Evolutionary conservation across 768 basidiomycete genomes (phyloP).

Genomic region (Dioszegia crocea): DNA sequence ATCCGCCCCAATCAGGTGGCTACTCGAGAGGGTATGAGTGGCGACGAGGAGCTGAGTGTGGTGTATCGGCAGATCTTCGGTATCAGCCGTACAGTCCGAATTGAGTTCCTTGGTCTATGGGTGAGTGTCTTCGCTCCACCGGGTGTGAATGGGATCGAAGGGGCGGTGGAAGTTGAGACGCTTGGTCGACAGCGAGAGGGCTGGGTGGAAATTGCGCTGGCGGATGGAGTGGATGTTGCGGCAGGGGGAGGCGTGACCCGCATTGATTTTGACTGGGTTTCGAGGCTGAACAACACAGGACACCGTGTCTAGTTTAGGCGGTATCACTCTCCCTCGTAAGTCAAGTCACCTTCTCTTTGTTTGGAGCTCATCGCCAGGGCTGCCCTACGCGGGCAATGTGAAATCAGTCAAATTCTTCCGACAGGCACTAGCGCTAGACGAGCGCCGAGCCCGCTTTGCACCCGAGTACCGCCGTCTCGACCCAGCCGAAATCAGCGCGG

Average conservation of each 20-base stretch:
- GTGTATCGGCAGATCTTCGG: slow-evolving; percentile 23
- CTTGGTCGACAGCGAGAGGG: slow-evolving; percentile 3
- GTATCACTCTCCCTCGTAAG: slow-evolving; percentile 11
- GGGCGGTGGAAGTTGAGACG: slow-evolving; percentile 9
- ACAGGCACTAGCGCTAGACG: slow-evolving; percentile 43
- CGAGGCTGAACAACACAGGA: slow-evolving; percentile 15
- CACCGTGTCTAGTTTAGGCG: slow-evolving; percentile 32
- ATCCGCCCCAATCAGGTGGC: not conserved
- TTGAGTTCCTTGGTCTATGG: slow-evolving; percentile 23
- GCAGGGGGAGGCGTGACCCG: not conserved
- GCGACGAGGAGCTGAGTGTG: slow-evolving; percentile 1
- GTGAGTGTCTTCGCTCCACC: slow-evolving; percentile 6
- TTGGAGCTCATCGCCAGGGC: slow-evolving; percentile 6
- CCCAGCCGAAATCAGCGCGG: not conserved
- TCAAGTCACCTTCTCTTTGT: not conserved
- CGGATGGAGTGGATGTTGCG: not conserved
- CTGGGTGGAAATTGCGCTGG: not conserved
- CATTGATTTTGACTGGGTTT: too few relatives aligned
- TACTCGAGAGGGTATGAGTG: slow-evolving; percentile 8
- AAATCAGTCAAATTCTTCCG: slow-evolving; percentile 32
- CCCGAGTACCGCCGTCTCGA: slow-evolving; percentile 25
- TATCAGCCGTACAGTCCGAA: slow-evolving; percentile 12
- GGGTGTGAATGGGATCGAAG: slow-evolving; percentile 13
- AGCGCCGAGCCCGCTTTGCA: slow-evolving; percentile 37
- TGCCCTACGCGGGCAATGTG: slow-evolving; percentile 26